Base-by-base conservation (phyloP, 768 basidiomycete species). In the Lactarius pseudohatsudake region DNA sequence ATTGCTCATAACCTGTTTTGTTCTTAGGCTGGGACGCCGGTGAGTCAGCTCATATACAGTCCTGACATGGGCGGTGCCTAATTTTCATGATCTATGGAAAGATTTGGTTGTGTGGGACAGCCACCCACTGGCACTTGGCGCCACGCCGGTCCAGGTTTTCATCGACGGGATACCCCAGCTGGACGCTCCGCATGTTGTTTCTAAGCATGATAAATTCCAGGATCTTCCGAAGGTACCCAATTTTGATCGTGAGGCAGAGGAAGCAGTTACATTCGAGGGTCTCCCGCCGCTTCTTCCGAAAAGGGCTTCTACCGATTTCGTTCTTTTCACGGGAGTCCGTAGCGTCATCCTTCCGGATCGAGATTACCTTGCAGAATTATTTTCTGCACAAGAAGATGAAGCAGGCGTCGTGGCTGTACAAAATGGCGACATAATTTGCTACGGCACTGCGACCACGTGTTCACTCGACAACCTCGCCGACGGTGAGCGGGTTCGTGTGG, bases 111-210 rank as follows among this genome's bases (percentile, higher is more conserved):
- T 84, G 13, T 91, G 89, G 89, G 88, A 91, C 65, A 85, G 84
- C 4, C 91, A 94, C 75, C 94, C 92, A 0, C 81, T 96, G 32
- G 73, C 84, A 0, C 80, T 94, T 4, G 92, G 92, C 30, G 88
- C 92, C 0, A 93, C 91, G 0, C 93, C 94, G 0, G 75, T 78
- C 3, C 92, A 94, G 72, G 91, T 93, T 36, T 96, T 88, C 81
- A 91, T 94, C 66, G 93, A 96, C 72, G 94, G 93, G 3, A 88
- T 94, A 58, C 73, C 89, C 0, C 93, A 96, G 71, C 71, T 89
- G 2, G 72, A 78, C 55, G 72, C 76, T 3, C 81, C 87, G 3
- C 74, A 80, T 69, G 74, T 82, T 20, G 74, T 81, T 45, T 57
- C 76, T 59, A 94, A 96, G 73, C 85, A 89, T 0, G 57, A 68